Evolutionary conservation across 441 rosid genomes (phyloP).

Genomic region (Aquilaria agallochum): DNA sequence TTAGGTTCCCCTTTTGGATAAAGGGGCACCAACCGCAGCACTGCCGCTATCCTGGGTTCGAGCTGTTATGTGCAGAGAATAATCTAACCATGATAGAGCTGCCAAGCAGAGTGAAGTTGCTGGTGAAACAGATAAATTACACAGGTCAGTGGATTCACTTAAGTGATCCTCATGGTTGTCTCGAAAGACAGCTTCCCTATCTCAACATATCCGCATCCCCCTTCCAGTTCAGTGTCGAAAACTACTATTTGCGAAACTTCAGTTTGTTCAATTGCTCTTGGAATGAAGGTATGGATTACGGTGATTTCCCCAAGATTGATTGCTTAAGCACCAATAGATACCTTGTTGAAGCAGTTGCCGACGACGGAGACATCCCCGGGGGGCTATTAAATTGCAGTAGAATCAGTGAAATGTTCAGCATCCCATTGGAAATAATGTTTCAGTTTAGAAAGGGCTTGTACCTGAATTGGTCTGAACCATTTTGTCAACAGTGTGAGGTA

Average conservation of each 20-base stretch:
- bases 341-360: not conserved
- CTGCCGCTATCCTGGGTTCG: constrained; percentile 16
- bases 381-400: too few species aligned
- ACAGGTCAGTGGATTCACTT: not conserved
- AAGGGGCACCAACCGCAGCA: not conserved
- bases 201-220: constrained; percentile 12
- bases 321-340: not conserved
- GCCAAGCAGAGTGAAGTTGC: constrained; percentile 6
- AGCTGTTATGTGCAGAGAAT: constrained; percentile 1
- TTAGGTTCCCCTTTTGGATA: constrained; percentile 6
- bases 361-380: too few species aligned
- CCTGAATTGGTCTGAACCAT: not conserved
- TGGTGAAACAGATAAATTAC: not conserved
- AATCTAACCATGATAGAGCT: constrained; percentile 6
- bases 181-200: constrained; percentile 1
- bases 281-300: not conserved
- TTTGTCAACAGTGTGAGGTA: constrained; percentile 1
- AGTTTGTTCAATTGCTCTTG: constrained; percentile 8
- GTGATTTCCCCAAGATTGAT: too few species aligned
- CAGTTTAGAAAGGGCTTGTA: not conserved
- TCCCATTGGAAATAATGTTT: too few species aligned
- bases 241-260: not conserved
- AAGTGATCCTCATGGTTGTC: constrained; percentile 11
- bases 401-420: too few species aligned
- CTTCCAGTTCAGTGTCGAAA: not conserved